Percentiles rank a stretch among this genome's conserved stretches.
Evolutionary conservation across 2,329 filamentous ascomycete species (phyloP).

Genomic region (Rosellinia necatrix): DNA sequence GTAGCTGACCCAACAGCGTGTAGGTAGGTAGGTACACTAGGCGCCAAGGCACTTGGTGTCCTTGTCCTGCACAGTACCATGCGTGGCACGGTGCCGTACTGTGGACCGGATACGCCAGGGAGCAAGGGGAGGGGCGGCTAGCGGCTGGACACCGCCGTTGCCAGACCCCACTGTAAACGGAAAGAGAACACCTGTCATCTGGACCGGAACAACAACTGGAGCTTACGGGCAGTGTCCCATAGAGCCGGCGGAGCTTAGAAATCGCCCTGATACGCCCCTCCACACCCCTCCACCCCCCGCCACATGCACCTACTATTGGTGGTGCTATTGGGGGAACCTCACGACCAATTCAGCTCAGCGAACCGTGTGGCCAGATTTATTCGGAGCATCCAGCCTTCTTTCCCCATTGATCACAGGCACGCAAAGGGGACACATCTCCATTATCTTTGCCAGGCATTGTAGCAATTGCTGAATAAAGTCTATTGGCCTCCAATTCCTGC

Average conservation of each 20-base stretch:
- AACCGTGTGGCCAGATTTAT: slow-evolving; percentile 34
- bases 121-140: slow-evolving; percentile 6
- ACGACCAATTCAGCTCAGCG: slow-evolving; percentile 29
- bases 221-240: slow-evolving; percentile 19
- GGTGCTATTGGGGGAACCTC: slow-evolving; percentile 22
- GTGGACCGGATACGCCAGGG: slow-evolving; percentile 4
- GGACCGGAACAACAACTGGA: slow-evolving; percentile 18
- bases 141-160: slow-evolving; percentile 5
- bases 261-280: slow-evolving; percentile 16
- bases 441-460: slow-evolving; percentile 11
- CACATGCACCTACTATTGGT: slow-evolving; percentile 22
- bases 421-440: slow-evolving; percentile 33
- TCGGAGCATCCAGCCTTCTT: slow-evolving; percentile 33
- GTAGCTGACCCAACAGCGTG: too few relatives aligned
- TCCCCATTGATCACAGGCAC: slow-evolving; percentile 32
- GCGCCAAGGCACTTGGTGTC: too few relatives aligned
- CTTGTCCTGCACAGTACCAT: too few relatives aligned
- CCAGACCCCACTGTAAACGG: neutral
- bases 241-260: slow-evolving; percentile 24
- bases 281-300: slow-evolving; percentile 24
- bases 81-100: too few relatives aligned
- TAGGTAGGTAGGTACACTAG: too few relatives aligned
- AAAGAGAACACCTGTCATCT: slow-evolving; percentile 41
- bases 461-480: slow-evolving; percentile 24
- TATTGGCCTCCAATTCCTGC: slow-evolving; percentile 11